phyloP scores from a whole-genome alignment of 106 monocot species.

The Acorus calamus region DNA sequence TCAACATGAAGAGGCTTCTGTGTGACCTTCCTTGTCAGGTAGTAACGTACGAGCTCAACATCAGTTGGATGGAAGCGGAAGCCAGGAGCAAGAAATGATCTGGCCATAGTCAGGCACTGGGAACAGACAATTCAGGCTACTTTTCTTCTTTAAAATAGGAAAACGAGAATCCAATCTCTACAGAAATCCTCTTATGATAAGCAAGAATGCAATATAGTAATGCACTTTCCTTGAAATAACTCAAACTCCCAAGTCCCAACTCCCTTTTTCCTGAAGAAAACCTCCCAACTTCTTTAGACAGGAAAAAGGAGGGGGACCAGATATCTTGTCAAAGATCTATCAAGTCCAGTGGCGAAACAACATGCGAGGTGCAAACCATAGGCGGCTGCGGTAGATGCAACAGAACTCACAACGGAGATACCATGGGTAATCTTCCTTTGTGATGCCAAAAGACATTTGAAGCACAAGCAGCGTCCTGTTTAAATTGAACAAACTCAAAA shows the following conservation, averaged over 20 bases:
- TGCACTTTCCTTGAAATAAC: too few species aligned
- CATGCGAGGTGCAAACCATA: constrained; percentile 17
- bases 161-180: too few species aligned
- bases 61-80: constrained; percentile 74
- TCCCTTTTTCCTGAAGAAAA: too few species aligned
- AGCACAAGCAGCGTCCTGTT: constrained; percentile 23
- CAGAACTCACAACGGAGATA: constrained; percentile 33
- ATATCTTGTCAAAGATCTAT: constrained; percentile 2
- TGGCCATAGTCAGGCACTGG: constrained; percentile 13
- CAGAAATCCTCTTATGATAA: too few species aligned
- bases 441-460: constrained; percentile 50
- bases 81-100: constrained; percentile 34
- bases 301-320: neutral
- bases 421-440: constrained; percentile 17
- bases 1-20: constrained; percentile 31
- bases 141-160: too few species aligned
- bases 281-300: too few species aligned
- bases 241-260: too few species aligned
- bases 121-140: too few species aligned
- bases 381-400: constrained; percentile 20
- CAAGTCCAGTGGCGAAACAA: constrained; percentile 30
- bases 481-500: too few species aligned
- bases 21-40: constrained; percentile 50
- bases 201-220: too few species aligned
- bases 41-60: constrained; percentile 50